phyloP scores from a whole-genome alignment of 148 eudicot genomes.

The Polygonum aviculare region DNA sequence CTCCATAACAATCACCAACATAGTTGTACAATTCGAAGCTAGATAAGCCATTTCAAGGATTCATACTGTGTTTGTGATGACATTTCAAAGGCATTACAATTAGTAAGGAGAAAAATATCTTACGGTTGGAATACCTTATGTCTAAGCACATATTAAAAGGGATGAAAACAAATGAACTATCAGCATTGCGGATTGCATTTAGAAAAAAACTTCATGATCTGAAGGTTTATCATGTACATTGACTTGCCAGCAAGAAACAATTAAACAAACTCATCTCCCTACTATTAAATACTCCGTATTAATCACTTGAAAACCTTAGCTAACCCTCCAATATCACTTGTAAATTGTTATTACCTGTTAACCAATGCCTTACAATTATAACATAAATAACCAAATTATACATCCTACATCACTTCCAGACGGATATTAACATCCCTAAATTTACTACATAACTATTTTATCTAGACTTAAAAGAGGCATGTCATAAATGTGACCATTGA shows the following conservation, averaged over 20 bases:
- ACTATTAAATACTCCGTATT: neutral
- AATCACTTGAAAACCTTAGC: neutral
- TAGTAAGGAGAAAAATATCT: too few relatives aligned
- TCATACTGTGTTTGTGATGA: neutral
- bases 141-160: neutral
- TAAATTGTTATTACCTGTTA: neutral
- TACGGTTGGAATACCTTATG: neutral
- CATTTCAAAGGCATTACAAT: too few relatives aligned
- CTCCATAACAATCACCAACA: neutral
- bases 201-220: neutral
- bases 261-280: neutral
- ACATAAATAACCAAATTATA: neutral
- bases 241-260: neutral
- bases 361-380: neutral
- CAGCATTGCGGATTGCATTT: neutral
- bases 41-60: neutral
- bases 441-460: neutral
- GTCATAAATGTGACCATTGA: neutral
- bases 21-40: neutral
- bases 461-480: neutral
- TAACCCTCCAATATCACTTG: neutral
- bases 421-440: neutral
- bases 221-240: neutral
- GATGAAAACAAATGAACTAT: neutral
- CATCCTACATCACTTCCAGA: neutral